Evolutionary conservation across 2,329 filamentous ascomycete species (phyloP).

Genomic region (Colletotrichum musae): DNA sequence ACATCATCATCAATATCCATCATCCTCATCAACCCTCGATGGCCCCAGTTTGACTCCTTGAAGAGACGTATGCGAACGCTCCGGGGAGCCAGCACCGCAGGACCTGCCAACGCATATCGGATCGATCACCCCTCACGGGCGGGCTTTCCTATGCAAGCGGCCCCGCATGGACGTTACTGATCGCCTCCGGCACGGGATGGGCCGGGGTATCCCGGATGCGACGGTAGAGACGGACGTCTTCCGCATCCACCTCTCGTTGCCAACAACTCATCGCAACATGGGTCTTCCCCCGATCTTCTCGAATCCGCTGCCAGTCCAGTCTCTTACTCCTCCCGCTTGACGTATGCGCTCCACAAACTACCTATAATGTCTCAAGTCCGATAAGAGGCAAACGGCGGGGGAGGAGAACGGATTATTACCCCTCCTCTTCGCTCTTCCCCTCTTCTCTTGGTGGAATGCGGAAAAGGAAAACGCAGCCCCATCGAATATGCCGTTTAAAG

Average conservation of each 20-base stretch:
- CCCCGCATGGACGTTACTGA: constrained; percentile 26
- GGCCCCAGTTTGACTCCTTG: constrained; percentile 8
- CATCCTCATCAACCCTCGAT: neutral
- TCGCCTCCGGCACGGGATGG: constrained; percentile 22
- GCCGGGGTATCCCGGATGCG: constrained; percentile 26
- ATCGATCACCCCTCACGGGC: constrained; percentile 9
- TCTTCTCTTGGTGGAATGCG: constrained; percentile 2
- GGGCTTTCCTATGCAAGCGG: constrained; percentile 16
- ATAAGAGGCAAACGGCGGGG: constrained; percentile 15
- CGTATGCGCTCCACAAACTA: neutral
- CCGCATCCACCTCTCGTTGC: constrained; percentile 12
- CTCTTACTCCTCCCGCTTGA: no score
- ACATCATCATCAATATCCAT: no score
- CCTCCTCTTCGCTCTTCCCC: constrained; percentile 6
- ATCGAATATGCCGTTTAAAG: constrained; percentile 29
- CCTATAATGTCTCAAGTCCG: constrained; percentile 17
- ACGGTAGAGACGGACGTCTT: constrained; percentile 8
- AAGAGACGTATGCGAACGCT: constrained; percentile 13
- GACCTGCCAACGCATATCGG: constrained; percentile 6
- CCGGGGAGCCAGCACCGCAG: neutral
- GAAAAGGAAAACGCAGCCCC: neutral
- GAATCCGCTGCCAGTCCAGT: neutral
- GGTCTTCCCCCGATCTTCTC: constrained; percentile 7
- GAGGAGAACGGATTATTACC: neutral
- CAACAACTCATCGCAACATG: constrained; percentile 20